These are phyloP conservation scores for Helianthus annuus DNA, from an alignment of 129 eudicot species.

Conservation along the genomic window DNA sequence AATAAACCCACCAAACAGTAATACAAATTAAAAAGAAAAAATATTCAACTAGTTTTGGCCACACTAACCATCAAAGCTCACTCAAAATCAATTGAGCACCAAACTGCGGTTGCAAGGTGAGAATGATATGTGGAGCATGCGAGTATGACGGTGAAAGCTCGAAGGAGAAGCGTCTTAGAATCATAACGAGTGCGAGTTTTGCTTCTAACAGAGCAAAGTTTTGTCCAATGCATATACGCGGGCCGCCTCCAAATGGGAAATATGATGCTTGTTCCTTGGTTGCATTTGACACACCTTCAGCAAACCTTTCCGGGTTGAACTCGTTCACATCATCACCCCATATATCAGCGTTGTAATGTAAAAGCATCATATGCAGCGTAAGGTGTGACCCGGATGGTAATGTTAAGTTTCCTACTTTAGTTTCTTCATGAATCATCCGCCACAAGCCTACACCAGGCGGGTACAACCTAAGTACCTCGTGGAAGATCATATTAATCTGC, in stretches of 20 bases:
- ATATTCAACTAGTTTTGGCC: neutral
- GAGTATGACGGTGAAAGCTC: constrained; percentile 35
- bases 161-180: constrained; percentile 38
- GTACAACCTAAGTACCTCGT: constrained; percentile 45
- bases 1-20: neutral
- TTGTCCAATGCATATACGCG: constrained; percentile 43
- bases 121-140: constrained; percentile 38
- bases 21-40: neutral
- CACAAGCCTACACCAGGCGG: constrained; percentile 16
- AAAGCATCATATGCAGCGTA: constrained; percentile 25
- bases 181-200: constrained; percentile 38
- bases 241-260: constrained; percentile 44
- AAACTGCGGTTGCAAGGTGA: constrained; percentile 38
- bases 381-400: constrained; percentile 29
- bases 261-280: constrained; percentile 30
- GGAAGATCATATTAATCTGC: constrained; percentile 39
- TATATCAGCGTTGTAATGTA: constrained; percentile 28
- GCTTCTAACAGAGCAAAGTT: constrained; percentile 42
- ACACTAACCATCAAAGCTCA: constrained; percentile 16
- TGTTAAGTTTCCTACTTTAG: constrained; percentile 31
- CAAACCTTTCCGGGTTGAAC: constrained; percentile 45
- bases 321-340: constrained; percentile 43
- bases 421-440: constrained; percentile 34
- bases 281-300: constrained; percentile 40
- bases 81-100: constrained; percentile 35